Evolutionary conservation across 345 rosid genomes (phyloP), one percentile per base, ranked within the genome.

Genomic region (Barbarea vulgaris): DNA sequence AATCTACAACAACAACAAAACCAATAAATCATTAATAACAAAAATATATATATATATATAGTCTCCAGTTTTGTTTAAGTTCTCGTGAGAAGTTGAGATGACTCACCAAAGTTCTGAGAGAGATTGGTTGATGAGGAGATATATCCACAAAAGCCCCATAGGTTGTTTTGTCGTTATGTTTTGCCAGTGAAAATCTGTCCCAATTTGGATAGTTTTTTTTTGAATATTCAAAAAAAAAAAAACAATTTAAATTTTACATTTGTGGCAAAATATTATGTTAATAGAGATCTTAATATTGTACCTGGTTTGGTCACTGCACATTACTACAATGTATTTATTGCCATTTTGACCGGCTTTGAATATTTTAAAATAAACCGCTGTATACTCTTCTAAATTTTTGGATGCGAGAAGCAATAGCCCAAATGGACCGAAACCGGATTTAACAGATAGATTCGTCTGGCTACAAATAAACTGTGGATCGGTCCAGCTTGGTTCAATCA

Each of bases 291-390:
- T 67, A 37, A 50, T 36, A 70, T 41, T 56, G 69, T 78, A 75
- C 67, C 87, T 88, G 92, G 85, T 87, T 77, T 90, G 96, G 83
- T 93, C 98, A 82, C 97, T 87, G 80, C 96, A 90, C 96, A 93
- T 87, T 25, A 93, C 85, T 69, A 91, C 98, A 19, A 78, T 87
- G 74, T 79, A 75, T 67, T 85, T 87, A 55, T 63, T 27, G 66
- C 57, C 19, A 6, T 15, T 46, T 59, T 69, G 46, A 2, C 65
- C 66, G 41, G 73, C 34, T 78, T 82, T 87, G 82, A 89, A 90
- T 57, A 90, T 81, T 76, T 88, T 85, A 34, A 89, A 93, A 71
- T 82, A 90, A 19, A 90, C 84, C 34, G 89, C 79, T 9, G 91
- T 89, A 73, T 85, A 79, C 70, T 93, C 97, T 68, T 79, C 52